Evolutionary conservation across 306 rosid genomes (phyloP), one percentile per base, ranked within the genome.

Genomic region (Oemleria cerasiformis): DNA sequence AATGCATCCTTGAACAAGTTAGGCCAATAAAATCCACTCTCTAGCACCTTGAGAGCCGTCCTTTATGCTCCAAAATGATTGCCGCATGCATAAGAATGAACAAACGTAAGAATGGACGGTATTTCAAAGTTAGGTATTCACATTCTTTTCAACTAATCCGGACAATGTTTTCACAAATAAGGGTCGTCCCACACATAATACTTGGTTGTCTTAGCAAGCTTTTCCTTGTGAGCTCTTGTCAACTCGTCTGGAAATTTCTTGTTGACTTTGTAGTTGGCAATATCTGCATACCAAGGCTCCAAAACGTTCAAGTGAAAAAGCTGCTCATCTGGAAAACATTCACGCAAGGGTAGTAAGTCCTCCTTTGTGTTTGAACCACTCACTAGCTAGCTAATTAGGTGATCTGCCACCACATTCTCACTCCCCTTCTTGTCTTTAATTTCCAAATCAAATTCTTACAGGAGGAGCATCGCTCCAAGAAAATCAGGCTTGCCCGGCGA

Each of bases 41-140:
- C 11, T 16, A 69, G 12, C 11, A 69, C 50, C n/a, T 69, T 69
- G 1, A 36, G 36, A 3, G 73, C 4, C 10, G 40, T 69, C 60
- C 3, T 51, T 9, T 54, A n/a, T n/a, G 60, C 38, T n/a, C 73
- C 19, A 40, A 69, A 69, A 14, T 69, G 63, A 7, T 20, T 64
- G 2, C 51, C 63, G 55, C 40, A 69, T 53, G 50, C 51, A 40
- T 40, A 36, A 36, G 51, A 38, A 13, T 69, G 63, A 69, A 4
- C 54, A 40, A 69, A 51, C 5, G 30, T 36, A 15, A 17, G 9
- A 13, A 48, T 68, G 8, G 48, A 68, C 15, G 13, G 0, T 49
- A 68, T 30, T 15, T 50, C 38, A 68, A 0, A 13, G 12, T 16
- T 7, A 6, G 8, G 45, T 8, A 50, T 17, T 7, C 43, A 57